A percentile compares a stretch with the other conserved stretches of the same genome.
Conservation (phyloP, 2,329 filamentous ascomycete genomes). For the Neonectria ditissima region DNA sequence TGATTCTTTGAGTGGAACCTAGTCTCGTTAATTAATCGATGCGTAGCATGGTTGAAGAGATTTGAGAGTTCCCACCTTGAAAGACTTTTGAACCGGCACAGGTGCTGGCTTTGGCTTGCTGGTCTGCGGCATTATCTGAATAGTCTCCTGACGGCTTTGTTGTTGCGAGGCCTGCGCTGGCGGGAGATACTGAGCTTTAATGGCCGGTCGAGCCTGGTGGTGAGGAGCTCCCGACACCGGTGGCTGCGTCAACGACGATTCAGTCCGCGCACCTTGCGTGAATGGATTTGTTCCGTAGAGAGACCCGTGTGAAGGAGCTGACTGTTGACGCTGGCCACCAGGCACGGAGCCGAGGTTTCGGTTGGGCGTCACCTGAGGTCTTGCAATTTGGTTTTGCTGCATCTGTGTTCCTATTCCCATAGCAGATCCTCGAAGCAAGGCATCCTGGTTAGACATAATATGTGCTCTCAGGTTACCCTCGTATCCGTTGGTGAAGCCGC, state of each 20-base stretch:
- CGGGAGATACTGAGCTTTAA: conserved; percentile 38
- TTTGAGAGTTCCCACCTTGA: conserved; percentile 49
- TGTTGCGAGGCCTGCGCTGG: conserved; percentile 23
- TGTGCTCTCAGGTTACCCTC: conserved; percentile 64
- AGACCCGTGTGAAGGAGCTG: conserved; percentile 5
- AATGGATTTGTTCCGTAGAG: conserved; percentile 15
- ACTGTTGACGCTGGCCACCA: neutral
- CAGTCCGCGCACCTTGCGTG: conserved; percentile 19
- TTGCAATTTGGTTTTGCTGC: conserved; percentile 3
- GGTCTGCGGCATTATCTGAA: conserved; percentile 21
- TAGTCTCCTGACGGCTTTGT: conserved; percentile 1
- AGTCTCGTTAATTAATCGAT: conserved; percentile 46
- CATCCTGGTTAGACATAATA: conserved; percentile 51
- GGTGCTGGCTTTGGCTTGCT: conserved; percentile 43
- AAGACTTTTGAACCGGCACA: conserved; percentile 41
- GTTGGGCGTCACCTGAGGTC: neutral
- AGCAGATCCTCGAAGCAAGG: conserved; percentile 45
- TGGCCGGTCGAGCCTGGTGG: conserved; percentile 28
- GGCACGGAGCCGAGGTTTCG: neutral
- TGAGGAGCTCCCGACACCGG: neutral
- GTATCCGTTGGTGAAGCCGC: conserved; percentile 72
- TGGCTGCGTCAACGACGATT: conserved; percentile 9
- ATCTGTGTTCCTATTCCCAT: conserved; percentile 21
- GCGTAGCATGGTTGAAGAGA: conserved; percentile 38
- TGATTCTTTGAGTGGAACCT: conserved; percentile 56